Percentiles rank a stretch among this genome's conserved stretches.
Conservation (phyloP, 2,329 filamentous ascomycete species). For the Cephalotrichum gorgonifer region DNA sequence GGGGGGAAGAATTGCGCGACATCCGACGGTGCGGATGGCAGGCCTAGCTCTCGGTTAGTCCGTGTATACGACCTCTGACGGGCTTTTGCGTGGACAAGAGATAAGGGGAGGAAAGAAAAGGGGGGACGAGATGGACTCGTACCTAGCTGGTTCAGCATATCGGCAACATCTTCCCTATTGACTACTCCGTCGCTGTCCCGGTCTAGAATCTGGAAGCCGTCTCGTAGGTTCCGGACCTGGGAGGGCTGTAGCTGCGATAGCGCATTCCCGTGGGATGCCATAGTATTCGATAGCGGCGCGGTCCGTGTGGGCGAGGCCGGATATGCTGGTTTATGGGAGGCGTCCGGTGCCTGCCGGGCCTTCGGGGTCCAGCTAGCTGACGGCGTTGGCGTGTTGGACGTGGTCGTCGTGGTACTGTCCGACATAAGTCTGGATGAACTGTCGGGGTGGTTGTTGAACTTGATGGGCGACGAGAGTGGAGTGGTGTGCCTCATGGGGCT, state of each 20-base stretch:
- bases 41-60: constrained; percentile 35
- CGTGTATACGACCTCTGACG: background rate
- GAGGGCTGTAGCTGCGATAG: constrained; percentile 67
- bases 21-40: constrained; percentile 61
- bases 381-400: background rate
- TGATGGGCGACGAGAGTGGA: constrained; percentile 51
- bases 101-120: no score
- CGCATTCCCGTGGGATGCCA: constrained; percentile 33
- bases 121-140: constrained; percentile 9
- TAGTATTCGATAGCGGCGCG: constrained; percentile 21
- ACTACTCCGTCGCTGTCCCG: constrained; percentile 78
- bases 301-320: constrained; percentile 24
- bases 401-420: constrained; percentile 4
- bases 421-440: constrained; percentile 3
- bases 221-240: constrained; percentile 78
- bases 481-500: constrained; percentile 52
- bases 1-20: constrained; percentile 77
- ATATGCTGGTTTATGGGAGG: constrained; percentile 10
- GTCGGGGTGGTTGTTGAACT: constrained; percentile 33
- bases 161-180: constrained; percentile 70
- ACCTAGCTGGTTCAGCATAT: constrained; percentile 83
- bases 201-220: constrained; percentile 90
- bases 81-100: background rate
- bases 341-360: background rate
- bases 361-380: constrained; percentile 7